A percentile compares a stretch with the other conserved stretches of the same genome.
These are phyloP conservation scores for Fusarium chlamydosporum DNA, from an alignment of 2,329 filamentous ascomycete species.

Conservation along the genomic window DNA sequence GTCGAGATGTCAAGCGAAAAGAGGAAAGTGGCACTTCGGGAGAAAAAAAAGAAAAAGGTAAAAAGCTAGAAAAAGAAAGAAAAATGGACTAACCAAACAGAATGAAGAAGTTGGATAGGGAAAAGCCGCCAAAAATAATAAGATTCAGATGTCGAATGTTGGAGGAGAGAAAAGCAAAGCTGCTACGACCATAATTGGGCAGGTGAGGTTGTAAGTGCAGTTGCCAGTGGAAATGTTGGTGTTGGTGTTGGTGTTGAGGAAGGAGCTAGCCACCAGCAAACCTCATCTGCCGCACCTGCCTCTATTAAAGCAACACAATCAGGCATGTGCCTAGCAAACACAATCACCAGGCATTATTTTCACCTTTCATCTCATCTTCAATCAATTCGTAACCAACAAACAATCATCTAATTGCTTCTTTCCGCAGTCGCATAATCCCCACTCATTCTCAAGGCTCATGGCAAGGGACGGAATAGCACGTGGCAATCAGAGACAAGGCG, in stretches of 20 bases:
- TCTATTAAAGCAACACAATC: conserved; percentile 1
- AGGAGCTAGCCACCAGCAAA: conserved; percentile 4
- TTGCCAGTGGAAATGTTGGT: not conserved
- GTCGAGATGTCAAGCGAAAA: conserved; percentile 31
- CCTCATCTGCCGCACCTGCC: not conserved
- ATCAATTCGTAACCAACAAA: conserved; percentile 2
- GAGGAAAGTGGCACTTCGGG: conserved; percentile 13
- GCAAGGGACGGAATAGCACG: conserved; percentile 39
- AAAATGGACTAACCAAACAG: conserved; percentile 3
- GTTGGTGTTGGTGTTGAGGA: not conserved
- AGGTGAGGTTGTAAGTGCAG: not conserved
- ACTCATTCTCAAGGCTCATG: conserved; percentile 28
- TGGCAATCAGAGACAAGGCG: conserved; percentile 42
- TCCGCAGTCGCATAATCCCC: conserved; percentile 11
- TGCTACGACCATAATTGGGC: not conserved
- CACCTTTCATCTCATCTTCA: not conserved
- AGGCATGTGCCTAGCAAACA: conserved; percentile 2
- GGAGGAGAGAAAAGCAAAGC: conserved; percentile 9
- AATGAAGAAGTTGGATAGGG: not conserved
- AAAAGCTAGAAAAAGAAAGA: conserved; percentile 8
- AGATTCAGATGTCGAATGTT: not conserved
- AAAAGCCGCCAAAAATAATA: not conserved
- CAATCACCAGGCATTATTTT: conserved; percentile 6
- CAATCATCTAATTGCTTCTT: conserved; percentile 25
- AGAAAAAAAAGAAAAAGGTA: conserved; percentile 7